phyloP scores from a whole-genome alignment of 2,329 filamentous ascomycete species.

The Trichoderma sp. region DNA sequence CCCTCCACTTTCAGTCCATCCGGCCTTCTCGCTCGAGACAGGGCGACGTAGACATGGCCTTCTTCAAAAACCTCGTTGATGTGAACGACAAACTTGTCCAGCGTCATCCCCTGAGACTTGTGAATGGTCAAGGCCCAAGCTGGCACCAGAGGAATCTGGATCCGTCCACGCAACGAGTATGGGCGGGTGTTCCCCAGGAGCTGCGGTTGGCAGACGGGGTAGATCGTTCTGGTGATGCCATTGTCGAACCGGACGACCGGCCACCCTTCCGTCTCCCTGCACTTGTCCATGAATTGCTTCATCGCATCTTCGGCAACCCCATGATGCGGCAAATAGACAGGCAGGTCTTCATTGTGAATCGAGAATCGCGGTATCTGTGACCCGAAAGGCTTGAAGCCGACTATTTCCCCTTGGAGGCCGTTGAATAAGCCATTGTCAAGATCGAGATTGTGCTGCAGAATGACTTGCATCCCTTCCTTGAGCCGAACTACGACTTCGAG shows the following conservation, averaged over 20 bases:
- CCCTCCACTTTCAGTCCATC: conserved; percentile 31
- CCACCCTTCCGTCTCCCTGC: conserved; percentile 26
- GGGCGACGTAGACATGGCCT: conserved; percentile 62
- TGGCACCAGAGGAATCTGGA: conserved; percentile 61
- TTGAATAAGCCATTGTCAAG: conserved; percentile 31
- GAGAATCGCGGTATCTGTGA: neutral
- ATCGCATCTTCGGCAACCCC: conserved; percentile 25
- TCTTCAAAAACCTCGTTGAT: conserved; percentile 55
- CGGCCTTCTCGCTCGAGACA: conserved; percentile 31
- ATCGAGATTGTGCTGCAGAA: conserved; percentile 36
- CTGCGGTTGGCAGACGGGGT: conserved; percentile 53
- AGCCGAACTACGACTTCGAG: conserved; percentile 30
- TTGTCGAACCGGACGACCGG: conserved; percentile 55
- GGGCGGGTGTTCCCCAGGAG: conserved; percentile 50
- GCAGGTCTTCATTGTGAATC: neutral
- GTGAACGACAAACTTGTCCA: conserved; percentile 61
- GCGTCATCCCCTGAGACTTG: conserved; percentile 64
- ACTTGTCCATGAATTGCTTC: conserved; percentile 22
- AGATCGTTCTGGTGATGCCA: conserved; percentile 49
- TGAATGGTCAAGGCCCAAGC: conserved; percentile 68
- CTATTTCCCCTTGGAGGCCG: conserved; percentile 36
- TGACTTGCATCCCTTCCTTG: conserved; percentile 32
- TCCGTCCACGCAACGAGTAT: conserved; percentile 46
- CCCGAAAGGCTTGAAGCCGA: conserved; percentile 31
- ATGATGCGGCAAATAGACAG: neutral